phyloP scores from a whole-genome alignment of 1,284 basidiomycete species.

The Austropuccinia psidii region DNA sequence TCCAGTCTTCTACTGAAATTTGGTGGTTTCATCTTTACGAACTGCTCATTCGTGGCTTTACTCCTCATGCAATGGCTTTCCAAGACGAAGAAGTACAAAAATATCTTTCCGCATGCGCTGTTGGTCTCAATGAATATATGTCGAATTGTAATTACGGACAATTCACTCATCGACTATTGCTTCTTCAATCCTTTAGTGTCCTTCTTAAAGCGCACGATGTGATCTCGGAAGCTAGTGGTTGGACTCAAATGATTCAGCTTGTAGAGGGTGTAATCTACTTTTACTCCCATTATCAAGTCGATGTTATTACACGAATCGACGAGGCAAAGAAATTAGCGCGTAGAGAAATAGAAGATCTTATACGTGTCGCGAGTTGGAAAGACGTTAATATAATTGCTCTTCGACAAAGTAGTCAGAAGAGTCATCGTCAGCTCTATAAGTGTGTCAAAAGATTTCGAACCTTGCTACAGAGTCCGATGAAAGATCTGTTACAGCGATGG shows the following conservation, averaged over 20 bases:
- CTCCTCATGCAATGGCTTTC: slow-evolving; percentile 38
- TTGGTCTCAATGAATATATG: slow-evolving; percentile 75
- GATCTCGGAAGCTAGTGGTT: not conserved
- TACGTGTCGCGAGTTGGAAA: slow-evolving; percentile 96
- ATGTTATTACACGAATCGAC: slow-evolving; percentile 59
- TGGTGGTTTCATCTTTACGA: slow-evolving; percentile 96
- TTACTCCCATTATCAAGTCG: slow-evolving; percentile 59
- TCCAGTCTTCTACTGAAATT: slow-evolving; percentile 59
- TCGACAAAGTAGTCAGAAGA: slow-evolving; percentile 80
- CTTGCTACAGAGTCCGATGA: slow-evolving; percentile 66
- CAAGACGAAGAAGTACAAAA: slow-evolving; percentile 51
- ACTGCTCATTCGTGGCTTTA: slow-evolving; percentile 60
- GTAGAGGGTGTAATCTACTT: slow-evolving; percentile 62
- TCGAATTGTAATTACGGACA: slow-evolving; percentile 72
- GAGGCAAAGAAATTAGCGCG: slow-evolving; percentile 58
- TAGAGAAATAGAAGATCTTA: slow-evolving; percentile 71
- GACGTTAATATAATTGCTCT: slow-evolving; percentile 93
- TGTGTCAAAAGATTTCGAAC: slow-evolving; percentile 87
- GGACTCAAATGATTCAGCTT: slow-evolving; percentile 55
- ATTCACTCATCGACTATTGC: slow-evolving; percentile 61
- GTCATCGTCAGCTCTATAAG: slow-evolving; percentile 86
- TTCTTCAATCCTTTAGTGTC: slow-evolving; percentile 63
- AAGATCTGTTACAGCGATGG: slow-evolving; percentile 43
- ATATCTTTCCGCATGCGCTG: slow-evolving; percentile 64
- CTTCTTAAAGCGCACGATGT: slow-evolving; percentile 49